These are phyloP conservation scores for Trichoderma asperelloides DNA, from an alignment of 495 filamentous ascomycete species.

Conservation along the genomic window DNA sequence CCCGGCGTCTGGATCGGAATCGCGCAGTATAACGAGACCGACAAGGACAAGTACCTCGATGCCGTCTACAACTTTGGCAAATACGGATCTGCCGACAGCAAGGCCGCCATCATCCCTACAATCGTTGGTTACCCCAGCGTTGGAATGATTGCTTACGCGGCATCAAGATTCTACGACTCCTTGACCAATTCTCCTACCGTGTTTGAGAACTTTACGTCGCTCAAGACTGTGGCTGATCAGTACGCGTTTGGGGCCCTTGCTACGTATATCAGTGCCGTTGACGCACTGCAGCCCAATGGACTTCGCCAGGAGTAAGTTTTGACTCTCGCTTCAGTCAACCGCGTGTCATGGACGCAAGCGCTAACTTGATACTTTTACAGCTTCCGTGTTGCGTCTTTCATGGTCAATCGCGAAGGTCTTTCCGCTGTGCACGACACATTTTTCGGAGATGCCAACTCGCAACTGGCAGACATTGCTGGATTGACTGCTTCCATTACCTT, in stretches of 20 bases:
- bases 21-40: too few relatives aligned
- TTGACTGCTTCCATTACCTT: slow-evolving; percentile 13
- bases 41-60: too few relatives aligned
- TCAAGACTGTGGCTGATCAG: neutral
- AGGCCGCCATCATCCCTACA: slow-evolving; percentile 2
- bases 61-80: too few relatives aligned
- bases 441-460: slow-evolving; percentile 11
- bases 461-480: slow-evolving; percentile 5
- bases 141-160: neutral
- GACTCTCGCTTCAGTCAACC: too few relatives aligned
- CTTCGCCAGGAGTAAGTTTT: slow-evolving; percentile 10
- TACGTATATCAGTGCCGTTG: neutral
- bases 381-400: slow-evolving; percentile 9
- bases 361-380: too few relatives aligned
- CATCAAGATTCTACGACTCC: slow-evolving; percentile 1
- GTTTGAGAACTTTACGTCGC: slow-evolving; percentile 1
- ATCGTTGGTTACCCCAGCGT: neutral
- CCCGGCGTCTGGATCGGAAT: too few relatives aligned
- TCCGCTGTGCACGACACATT: slow-evolving; percentile 14
- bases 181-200: neutral
- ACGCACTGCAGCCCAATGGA: neutral
- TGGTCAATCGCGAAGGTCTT: slow-evolving; percentile 12
- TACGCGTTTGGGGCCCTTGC: neutral
- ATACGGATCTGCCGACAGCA: neutral
- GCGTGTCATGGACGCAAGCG: too few relatives aligned